Conservation (phyloP, 208 protist species). For the Acanthamoeba healyi region DNA sequence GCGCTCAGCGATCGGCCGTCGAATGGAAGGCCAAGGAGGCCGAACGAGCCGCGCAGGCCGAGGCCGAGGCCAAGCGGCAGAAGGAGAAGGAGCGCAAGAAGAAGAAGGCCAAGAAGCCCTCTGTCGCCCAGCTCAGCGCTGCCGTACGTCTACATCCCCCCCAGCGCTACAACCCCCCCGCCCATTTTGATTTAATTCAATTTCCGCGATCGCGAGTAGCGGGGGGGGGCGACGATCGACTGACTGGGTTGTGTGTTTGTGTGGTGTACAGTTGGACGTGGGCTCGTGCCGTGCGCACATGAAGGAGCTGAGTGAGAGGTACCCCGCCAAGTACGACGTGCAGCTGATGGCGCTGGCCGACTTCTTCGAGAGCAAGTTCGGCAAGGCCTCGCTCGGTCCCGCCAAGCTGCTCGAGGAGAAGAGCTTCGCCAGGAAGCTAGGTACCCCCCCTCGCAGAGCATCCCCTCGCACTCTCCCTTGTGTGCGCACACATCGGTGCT, state of each 20-base stretch:
- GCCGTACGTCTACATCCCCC: background rate
- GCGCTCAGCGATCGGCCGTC: background rate
- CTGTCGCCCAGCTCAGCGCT: constrained; percentile 32
- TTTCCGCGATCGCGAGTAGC: background rate
- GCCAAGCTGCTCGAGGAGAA: constrained; percentile 45
- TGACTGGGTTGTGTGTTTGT: too few species aligned
- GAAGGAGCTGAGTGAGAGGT: background rate
- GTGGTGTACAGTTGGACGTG: constrained; percentile 28
- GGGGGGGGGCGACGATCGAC: too few species aligned
- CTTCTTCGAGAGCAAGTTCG: constrained; percentile 58
- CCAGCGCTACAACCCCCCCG: too few species aligned
- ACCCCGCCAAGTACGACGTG: constrained; percentile 26
- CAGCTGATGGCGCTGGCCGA: constrained; percentile 40
- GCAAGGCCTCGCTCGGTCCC: constrained; percentile 4
- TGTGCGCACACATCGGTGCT: too few species aligned
- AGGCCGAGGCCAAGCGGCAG: background rate
- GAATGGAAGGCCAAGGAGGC: background rate
- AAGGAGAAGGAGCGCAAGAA: constrained; percentile 49
- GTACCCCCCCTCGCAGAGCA: background rate
- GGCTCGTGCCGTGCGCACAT: background rate
- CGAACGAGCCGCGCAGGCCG: background rate
- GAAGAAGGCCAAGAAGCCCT: constrained; percentile 64
- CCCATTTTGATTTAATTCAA: background rate
- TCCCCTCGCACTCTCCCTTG: background rate
- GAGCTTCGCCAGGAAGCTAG: constrained; percentile 41